A percentile compares a stretch with the other conserved stretches of the same genome.
These are phyloP conservation scores for Colletotrichum truncatum DNA, from an alignment of 2,329 filamentous ascomycete species.

Conservation along the genomic window DNA sequence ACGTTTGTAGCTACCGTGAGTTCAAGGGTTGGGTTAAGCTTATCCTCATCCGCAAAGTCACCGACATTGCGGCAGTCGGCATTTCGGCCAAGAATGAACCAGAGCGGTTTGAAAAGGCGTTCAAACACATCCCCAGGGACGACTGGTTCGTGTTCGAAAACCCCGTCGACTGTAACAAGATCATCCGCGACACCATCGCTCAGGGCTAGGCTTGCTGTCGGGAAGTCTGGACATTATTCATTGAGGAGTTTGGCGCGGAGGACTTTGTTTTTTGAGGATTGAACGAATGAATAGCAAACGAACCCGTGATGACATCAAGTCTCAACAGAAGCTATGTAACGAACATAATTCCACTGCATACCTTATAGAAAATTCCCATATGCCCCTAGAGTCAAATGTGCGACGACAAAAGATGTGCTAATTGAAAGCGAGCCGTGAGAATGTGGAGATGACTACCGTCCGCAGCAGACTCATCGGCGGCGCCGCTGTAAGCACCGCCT, in stretches of 20 bases:
- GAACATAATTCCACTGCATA: background rate
- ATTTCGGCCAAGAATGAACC: conserved; percentile 79
- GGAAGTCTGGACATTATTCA: background rate
- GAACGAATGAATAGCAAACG: background rate
- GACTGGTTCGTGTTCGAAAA: conserved; percentile 87
- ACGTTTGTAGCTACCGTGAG: conserved; percentile 59
- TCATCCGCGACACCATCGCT: conserved; percentile 43
- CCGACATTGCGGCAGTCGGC: conserved; percentile 73
- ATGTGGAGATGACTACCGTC: background rate
- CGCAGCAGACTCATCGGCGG: conserved; percentile 8
- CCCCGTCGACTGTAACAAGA: conserved; percentile 68
- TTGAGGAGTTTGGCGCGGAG: background rate
- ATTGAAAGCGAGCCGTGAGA: background rate
- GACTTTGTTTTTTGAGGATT: background rate
- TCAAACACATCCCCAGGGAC: conserved; percentile 74
- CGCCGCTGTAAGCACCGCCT: conserved; percentile 16
- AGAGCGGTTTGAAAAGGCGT: conserved; percentile 83
- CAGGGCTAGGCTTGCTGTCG: background rate
- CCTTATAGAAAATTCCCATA: background rate
- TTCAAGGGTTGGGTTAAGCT: conserved; percentile 81
- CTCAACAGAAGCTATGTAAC: conserved; percentile 1
- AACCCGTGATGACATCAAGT: background rate
- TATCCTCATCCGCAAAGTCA: conserved; percentile 88
- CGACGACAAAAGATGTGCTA: background rate
- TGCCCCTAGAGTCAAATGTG: background rate